Evolutionary conservation across 352 stramenopile species (phyloP).

Genomic region (Phytophthora pisi): DNA sequence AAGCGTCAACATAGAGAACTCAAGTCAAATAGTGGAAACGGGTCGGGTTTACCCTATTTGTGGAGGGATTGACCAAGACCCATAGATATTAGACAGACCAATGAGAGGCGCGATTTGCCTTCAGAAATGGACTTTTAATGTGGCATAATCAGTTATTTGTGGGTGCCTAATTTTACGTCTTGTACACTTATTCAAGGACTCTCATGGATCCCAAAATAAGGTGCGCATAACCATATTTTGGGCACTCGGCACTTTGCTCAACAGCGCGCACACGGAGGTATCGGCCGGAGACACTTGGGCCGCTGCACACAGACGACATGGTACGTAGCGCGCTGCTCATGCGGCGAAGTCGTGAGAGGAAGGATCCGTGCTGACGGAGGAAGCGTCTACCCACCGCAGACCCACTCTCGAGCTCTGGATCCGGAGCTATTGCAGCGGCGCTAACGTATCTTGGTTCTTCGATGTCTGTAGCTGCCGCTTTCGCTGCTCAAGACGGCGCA

Average conservation of each 20-base stretch:
- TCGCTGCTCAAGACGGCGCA: slow-evolving; percentile 96
- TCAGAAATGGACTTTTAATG: too few species aligned
- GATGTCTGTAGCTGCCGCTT: slow-evolving; percentile 88
- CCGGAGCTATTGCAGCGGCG: slow-evolving; percentile 5
- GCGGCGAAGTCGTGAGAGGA: neutral
- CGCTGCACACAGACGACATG: slow-evolving; percentile 24
- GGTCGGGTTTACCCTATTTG: too few species aligned
- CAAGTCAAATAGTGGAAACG: too few species aligned
- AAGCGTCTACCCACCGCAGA: neutral
- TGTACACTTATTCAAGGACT: too few species aligned
- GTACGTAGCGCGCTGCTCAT: slow-evolving; percentile 14
- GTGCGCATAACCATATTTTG: slow-evolving; percentile 17
- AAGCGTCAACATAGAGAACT: too few species aligned
- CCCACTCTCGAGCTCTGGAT: neutral
- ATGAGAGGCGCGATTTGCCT: too few species aligned
- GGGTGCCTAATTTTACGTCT: too few species aligned
- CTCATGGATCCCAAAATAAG: neutral
- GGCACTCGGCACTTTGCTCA: slow-evolving; percentile 20
- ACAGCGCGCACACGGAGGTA: slow-evolving; percentile 7
- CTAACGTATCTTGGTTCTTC: slow-evolving; percentile 29
- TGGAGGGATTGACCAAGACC: too few species aligned
- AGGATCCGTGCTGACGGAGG: neutral
- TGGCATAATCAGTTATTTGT: too few species aligned
- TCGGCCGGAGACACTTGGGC: slow-evolving; percentile 12
- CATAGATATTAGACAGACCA: too few species aligned